Evolutionary conservation across 192 early-diverging fungal genomes (phyloP), one percentile per base, ranked within the genome.

Genomic region (Coemansia sp.): DNA sequence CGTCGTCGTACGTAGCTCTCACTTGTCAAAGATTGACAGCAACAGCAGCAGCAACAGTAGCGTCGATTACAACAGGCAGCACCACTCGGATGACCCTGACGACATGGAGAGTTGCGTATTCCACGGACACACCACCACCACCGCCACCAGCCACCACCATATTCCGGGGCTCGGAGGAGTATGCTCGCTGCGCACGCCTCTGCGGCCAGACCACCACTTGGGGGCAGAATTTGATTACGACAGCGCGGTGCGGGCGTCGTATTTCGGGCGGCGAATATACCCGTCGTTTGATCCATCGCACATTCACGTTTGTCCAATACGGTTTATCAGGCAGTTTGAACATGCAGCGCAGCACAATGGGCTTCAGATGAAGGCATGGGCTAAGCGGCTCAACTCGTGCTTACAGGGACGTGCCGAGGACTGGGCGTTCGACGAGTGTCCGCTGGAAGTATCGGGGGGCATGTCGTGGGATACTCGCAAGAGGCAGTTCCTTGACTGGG

Each of bases 361-460:
- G 0, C 60, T 82, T 46, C 74, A 65, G 12, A 49, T 64, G 46
- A 73, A 73, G 67, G 64, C 64, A 20, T 82, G 79, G 79, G 74
- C 79, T 10, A 76, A 67, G n/a, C 40, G 79, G 20, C 32, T 82
- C 25, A 69, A 82, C 64, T 72, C 79, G 25, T 82, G 79, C 29
- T 61, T 82, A 32, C 64, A 73, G 12, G 79, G 79, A 0, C 70
- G 70, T 1, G 74, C 74, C 15, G 79, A 70, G 47, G 79, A 82
- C 74, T 82, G 79, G 79, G 74, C 79, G 29, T 82, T 82, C 38
- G 79, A 73, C 37, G 79, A 82, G 59, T 62, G 71, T 12, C 79
- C 79, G 42, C 41, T 82, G 5, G 79, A 82, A 32, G 29, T 69
- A 11, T 49, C 70, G 0, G 65, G 66, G n/a, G n/a, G n/a, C 4